Percentiles rank a stretch among this genome's conserved stretches.
These are phyloP conservation scores for Malassezia yamatoensis DNA, from an alignment of 1,284 basidiomycete species.

Conservation along the genomic window DNA sequence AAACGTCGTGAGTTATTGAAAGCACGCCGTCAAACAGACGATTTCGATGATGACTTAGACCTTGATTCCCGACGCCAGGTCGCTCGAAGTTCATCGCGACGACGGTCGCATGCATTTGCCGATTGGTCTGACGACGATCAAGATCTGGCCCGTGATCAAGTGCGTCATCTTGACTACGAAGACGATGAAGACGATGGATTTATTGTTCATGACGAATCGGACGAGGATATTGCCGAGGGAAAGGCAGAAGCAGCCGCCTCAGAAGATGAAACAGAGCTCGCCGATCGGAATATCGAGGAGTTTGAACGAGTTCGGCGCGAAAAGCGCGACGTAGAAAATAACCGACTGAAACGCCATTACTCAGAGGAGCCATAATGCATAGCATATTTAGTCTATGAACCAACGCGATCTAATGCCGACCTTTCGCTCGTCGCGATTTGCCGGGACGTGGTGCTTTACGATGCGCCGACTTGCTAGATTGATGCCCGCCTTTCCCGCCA, in stretches of 20 bases:
- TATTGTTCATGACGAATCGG: slow-evolving; percentile 33
- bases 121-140: slow-evolving; percentile 40
- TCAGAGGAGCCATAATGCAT: background rate
- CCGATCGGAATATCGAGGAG: slow-evolving; percentile 13
- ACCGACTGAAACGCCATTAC: background rate
- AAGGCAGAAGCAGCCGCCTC: slow-evolving; percentile 3
- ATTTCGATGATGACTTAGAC: slow-evolving; percentile 30
- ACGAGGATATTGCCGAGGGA: slow-evolving; percentile 18
- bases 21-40: slow-evolving; percentile 24
- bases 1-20: slow-evolving; percentile 31
- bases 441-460: slow-evolving; percentile 17
- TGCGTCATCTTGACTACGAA: slow-evolving; percentile 17
- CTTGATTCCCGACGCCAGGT: slow-evolving; percentile 7
- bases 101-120: slow-evolving; percentile 21
- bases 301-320: slow-evolving; percentile 13
- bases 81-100: slow-evolving; percentile 3
- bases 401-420: slow-evolving; percentile 11
- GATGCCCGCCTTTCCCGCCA: background rate
- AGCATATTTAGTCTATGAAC: no score
- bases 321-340: background rate
- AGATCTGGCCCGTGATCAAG: slow-evolving; percentile 20
- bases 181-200: slow-evolving; percentile 44
- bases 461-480: slow-evolving; percentile 2
- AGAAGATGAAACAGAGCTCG: slow-evolving; percentile 14
- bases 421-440: slow-evolving; percentile 4